Base-by-base conservation (phyloP, 306 rosid species). In the Senna tora region DNA sequence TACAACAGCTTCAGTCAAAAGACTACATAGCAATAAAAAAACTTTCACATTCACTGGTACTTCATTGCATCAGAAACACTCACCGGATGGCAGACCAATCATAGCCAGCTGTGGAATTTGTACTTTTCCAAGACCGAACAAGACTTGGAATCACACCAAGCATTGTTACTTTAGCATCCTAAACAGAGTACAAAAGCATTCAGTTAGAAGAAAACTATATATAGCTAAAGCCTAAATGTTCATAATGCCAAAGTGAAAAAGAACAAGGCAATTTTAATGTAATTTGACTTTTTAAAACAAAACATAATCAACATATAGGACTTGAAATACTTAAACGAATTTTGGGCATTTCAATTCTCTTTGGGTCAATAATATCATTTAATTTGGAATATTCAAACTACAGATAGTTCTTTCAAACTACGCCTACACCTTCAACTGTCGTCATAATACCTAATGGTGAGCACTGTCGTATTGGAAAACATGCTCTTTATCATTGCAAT, bases 121-220 rank as follows among this genome's bases (percentile, higher is more conserved):
- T 77, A 84, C 82, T 86, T 85, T 79, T 91, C 98, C 98, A 94
- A 64, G 91, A 78, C 67, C 96, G 88, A 50, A 91, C 96, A 82
- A 91, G 85, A 76, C 95, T 94, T 45, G 98, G 98, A 81, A 94
- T 89, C 59, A 94, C 90, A 25, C 98, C 98, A 61, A 94, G 97
- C 97, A 94, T 91, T 79, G 97, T 89, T 67, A 91, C 96, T 83
- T 91, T 91, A 71, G 97, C 82, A 84, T 84, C 86, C 88, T 84
- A 58, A 53, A 65, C 73, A 59, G 14, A 22, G 19, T 9, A 67
- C 13, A 68, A n/a, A 52, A 69, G 28, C 25, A 55, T 54, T 62
- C 57, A 25, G 21, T 51, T 42, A 9, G 54, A 68, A 67, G 73
- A 45, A 75, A 72, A 68, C 30, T 25, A 10, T 42, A 49, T 28